Conservation (phyloP, 371 early-diverging fungal species). For the Gilbertella persicaria region DNA sequence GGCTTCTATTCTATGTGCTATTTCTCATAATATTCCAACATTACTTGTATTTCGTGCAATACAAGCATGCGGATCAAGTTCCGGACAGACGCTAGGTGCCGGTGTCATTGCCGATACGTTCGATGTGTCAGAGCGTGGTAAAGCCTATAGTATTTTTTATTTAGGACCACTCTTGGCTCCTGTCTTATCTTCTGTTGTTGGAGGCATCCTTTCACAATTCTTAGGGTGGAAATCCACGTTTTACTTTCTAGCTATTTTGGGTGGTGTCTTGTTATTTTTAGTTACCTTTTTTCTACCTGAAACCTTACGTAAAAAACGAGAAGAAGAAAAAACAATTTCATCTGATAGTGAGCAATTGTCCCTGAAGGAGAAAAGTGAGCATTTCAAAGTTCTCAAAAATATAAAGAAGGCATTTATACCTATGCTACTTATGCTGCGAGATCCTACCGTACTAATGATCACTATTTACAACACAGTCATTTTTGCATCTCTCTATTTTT, state of each 20-base stretch:
- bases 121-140: constrained; percentile 22
- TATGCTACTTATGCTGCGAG: constrained; percentile 23
- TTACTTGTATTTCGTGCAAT: constrained; percentile 65
- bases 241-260: constrained; percentile 58
- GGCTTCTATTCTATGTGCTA: constrained; percentile 64
- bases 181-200: constrained; percentile 58
- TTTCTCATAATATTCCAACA: constrained; percentile 48
- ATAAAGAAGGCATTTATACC: constrained; percentile 11
- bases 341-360: neutral
- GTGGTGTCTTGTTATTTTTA: constrained; percentile 21
- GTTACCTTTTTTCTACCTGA: constrained; percentile 31
- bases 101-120: constrained; percentile 40
- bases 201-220: constrained; percentile 52
- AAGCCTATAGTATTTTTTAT: constrained; percentile 36
- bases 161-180: constrained; percentile 48
- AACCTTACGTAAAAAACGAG: constrained; percentile 18
- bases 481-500: constrained; percentile 29
- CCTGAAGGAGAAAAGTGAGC: neutral
- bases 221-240: constrained; percentile 68
- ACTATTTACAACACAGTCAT: constrained; percentile 33
- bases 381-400: constrained; percentile 7
- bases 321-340: neutral
- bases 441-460: constrained; percentile 29
- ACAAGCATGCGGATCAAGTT: constrained; percentile 67
- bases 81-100: constrained; percentile 56